Base-by-base conservation (phyloP, 2,329 filamentous ascomycete genomes). In the Xylariaceae sp. region DNA sequence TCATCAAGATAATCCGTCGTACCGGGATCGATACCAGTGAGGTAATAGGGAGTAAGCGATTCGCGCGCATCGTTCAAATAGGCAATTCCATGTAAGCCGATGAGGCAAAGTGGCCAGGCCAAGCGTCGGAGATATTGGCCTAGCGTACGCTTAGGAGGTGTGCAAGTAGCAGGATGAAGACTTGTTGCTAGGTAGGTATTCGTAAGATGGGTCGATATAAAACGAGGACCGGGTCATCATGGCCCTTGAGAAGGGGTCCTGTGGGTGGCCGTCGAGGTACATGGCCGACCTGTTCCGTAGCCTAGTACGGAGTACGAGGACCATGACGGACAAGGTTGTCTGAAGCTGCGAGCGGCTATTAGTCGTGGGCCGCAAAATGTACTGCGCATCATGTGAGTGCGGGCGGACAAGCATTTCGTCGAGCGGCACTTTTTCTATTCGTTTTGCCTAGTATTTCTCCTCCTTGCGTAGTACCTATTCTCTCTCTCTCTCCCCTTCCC, bases 21-120 rank as follows among this genome's bases (percentile, higher is more conserved):
- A 23, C 30, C 49, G 49, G 49, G 11, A 51, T 51, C 49, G 49
- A 51, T 51, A 30, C 30, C 49, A 51, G 49, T 13, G 18, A 50
- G 56, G 55, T 58, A 42, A 42, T 42, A 49, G 64, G 58, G 58
- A 60, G 65, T 67, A 64, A 67, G 70, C 70, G 68, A 71, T 70
- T 70, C 68, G 67, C 67, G 64, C 61, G 60, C 60, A 57, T 53
- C 51, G 53, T 61, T 57, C 56, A 62, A 62, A 45, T 53, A 64
- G 59, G 62, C 60, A 60, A 64, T 64, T 64, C 62, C 63, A 63
- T 62, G 68, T 68, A 67, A 67, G 67, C 66, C 65, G 59, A 58
- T 30, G 56, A 64, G 49, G 44, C 55, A 53, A 63, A 62, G 65
- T 62, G 69, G 64, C 68, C 64, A 69, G 23, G 70, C 70, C 65